Conservation (phyloP, 129 eudicot species). For the Centaurea solstitialis region DNA sequence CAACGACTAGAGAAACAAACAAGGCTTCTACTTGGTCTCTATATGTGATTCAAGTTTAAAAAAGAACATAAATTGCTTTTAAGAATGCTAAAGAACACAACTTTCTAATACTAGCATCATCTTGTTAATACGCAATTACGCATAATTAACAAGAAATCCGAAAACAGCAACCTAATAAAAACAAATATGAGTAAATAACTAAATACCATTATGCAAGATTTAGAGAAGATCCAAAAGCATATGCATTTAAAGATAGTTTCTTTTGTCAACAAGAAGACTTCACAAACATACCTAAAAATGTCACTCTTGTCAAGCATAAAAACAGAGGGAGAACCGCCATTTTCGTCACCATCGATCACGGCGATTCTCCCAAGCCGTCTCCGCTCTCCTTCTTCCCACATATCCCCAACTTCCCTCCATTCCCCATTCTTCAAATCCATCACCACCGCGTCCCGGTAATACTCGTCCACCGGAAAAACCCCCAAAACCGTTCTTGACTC, state of each 20-base stretch:
- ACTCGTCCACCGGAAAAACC: conserved; percentile 92
- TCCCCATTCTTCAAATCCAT: conserved; percentile 64
- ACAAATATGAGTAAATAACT: not conserved
- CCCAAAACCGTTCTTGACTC: conserved; percentile 86
- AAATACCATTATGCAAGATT: not conserved
- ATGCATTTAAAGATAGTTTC: not conserved
- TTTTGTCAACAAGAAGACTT: not conserved
- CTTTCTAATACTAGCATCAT: not conserved
- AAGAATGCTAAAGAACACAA: not conserved
- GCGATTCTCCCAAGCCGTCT: conserved; percentile 70
- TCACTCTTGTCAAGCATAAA: conserved; percentile 81
- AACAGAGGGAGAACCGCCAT: conserved; percentile 47
- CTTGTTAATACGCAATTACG: conserved; percentile 2
- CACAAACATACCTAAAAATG: conserved; percentile 68
- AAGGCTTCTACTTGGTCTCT: not conserved
- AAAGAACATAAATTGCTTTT: not conserved
- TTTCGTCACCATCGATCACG: conserved; percentile 50
- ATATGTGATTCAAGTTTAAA: not conserved
- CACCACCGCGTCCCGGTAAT: conserved; percentile 80
- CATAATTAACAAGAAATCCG: not conserved
- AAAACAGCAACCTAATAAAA: not conserved
- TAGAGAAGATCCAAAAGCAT: not conserved
- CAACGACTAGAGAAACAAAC: not conserved
- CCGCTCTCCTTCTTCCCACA: conserved; percentile 95
- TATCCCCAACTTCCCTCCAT: conserved; percentile 89